phyloP scores from a whole-genome alignment of 441 rosid genomes.

The Gossypium davidsonii region DNA sequence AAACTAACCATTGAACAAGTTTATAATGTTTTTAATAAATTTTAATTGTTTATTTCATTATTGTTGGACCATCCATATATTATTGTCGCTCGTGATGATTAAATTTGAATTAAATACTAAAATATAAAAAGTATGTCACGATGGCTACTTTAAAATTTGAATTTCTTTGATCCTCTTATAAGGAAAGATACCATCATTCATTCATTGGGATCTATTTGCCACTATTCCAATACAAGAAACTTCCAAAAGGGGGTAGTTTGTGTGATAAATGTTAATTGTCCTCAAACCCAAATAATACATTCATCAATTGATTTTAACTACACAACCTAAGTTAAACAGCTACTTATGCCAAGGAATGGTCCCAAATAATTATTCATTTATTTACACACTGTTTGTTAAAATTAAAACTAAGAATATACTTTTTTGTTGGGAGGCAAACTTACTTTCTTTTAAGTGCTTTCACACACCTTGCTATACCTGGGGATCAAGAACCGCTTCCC shows the following conservation, averaged over 20 bases:
- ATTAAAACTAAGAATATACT: constrained; percentile 7
- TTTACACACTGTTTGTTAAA: constrained; percentile 22
- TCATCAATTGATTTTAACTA: background rate
- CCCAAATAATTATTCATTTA: constrained; percentile 18
- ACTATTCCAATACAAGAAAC: background rate
- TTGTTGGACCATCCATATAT: too few species aligned
- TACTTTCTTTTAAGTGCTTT: constrained; percentile 2
- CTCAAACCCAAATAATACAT: background rate
- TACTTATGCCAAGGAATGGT: constrained; percentile 8
- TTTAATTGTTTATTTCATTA: too few species aligned
- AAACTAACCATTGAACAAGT: too few species aligned
- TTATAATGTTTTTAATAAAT: too few species aligned
- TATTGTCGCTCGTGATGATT: too few species aligned
- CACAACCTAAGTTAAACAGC: background rate
- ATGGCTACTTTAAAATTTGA: too few species aligned
- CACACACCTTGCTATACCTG: constrained; percentile 29
- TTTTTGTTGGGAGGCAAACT: constrained; percentile 16
- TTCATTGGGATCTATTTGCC: background rate
- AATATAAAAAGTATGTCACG: too few species aligned
- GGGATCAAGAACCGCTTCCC: constrained; percentile 43
- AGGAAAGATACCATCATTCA: background rate
- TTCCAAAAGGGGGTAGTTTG: background rate
- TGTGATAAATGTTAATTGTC: background rate
- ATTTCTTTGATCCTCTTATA: too few species aligned
- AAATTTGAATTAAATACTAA: too few species aligned